Base-by-base conservation (phyloP, 768 basidiomycete genomes). In the Lactifluus rugatus region DNA sequence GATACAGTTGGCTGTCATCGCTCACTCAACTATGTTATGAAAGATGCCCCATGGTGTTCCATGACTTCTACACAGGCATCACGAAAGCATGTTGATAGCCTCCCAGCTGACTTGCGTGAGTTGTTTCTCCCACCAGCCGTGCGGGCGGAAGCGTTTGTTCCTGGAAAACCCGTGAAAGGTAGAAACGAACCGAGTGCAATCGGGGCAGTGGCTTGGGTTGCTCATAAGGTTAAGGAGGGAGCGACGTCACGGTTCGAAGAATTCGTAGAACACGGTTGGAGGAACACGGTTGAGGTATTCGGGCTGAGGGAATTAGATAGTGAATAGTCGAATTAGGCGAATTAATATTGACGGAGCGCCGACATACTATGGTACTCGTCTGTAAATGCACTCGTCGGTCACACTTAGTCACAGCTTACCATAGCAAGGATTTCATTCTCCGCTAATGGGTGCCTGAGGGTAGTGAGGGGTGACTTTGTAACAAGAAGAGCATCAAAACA, bases 21-120 rank as follows among this genome's bases (percentile, higher is more conserved):
- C 48, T 42, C 25, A 32, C 39, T 23, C 21, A 55, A 49, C 21
- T n/a, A 7, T 28, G 31, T 16, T 34, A 26, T 61, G 25, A 54
- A 34, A 85, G 85, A 87, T 67, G 80, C 83, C 0, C 85, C 85
- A 10, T 87, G 84, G 83, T 87, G 85, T 64, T 77, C 82, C n/a
- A 73, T 84, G 71, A 84, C 81, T 25, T 75, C 80, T 5, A 80
- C 81, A 1, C 84, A 87, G 57, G 82, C 83, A 4, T 86, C 85
- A 0, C 76, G 78, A 60, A 53, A 64, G 13, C 73, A 80, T 62
- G 67, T 85, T 2, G 70, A 75, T 9, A 71, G 72, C 17, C 69
- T 87, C 28, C 80, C 83, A 0, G 54, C 72, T 0, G 57, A 71
- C 10, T 70, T 84, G 23, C 76, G 73, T 36, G 65, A 72, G 2